Evolutionary conservation across 768 basidiomycete genomes (phyloP).

Genomic region (Peribolospora baueri): DNA sequence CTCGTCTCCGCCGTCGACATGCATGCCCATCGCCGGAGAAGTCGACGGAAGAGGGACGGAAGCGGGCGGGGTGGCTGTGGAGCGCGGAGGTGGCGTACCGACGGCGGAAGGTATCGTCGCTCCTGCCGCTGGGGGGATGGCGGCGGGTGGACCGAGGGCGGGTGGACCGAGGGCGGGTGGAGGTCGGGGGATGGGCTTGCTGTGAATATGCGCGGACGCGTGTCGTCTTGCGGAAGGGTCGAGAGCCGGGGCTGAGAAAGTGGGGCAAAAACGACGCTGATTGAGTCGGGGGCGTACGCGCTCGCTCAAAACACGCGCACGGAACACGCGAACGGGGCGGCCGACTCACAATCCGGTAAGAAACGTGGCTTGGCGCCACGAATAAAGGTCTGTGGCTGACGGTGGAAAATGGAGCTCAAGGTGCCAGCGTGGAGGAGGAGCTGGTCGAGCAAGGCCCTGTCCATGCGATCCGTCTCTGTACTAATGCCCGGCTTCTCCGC

Average conservation of each 20-base stretch:
- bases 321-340: too few species aligned
- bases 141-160: neutral
- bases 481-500: conserved; percentile 86
- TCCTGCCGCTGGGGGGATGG: too few species aligned
- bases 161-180: neutral
- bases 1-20: too few species aligned
- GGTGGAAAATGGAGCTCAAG: conserved; percentile 87
- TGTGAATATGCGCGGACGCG: neutral
- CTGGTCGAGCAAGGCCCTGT: conserved; percentile 84
- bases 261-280: too few species aligned
- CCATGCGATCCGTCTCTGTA: conserved; percentile 95
- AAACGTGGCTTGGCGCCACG: neutral
- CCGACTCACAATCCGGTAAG: neutral
- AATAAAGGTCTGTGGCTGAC: conserved; percentile 49
- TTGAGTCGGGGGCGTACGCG: too few species aligned
- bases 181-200: neutral
- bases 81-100: too few species aligned
- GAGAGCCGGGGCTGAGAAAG: neutral
- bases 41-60: too few species aligned
- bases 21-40: too few species aligned
- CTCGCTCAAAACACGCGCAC: too few species aligned
- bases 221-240: neutral
- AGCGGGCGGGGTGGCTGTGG: too few species aligned
- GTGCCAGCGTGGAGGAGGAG: conserved; percentile 80
- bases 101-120: too few species aligned